Percentiles rank a stretch among this genome's conserved stretches.
phyloP scores from a whole-genome alignment of 148 eudicot genomes.

The Beta vulgaris region DNA sequence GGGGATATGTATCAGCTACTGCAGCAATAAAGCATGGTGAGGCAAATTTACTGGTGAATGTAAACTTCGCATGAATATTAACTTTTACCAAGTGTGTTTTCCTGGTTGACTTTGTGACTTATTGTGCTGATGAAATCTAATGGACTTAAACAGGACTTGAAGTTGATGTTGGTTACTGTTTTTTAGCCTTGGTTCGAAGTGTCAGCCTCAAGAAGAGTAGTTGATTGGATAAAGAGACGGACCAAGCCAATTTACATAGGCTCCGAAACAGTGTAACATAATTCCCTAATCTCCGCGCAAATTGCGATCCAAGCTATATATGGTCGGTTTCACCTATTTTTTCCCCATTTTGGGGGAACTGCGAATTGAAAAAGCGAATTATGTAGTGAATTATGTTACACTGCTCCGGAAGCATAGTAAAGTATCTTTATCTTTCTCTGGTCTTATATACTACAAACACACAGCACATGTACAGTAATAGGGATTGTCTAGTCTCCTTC shows the following conservation, averaged over 20 bases:
- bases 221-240: conserved; percentile 75
- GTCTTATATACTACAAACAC: no score
- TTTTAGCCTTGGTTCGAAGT: conserved; percentile 71
- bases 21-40: background rate
- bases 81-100: no score
- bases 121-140: conserved; percentile 7
- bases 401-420: conserved; percentile 99
- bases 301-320: no score
- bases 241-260: conserved; percentile 79
- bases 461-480: no score
- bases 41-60: background rate
- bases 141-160: conserved; percentile 65
- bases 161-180: conserved; percentile 96
- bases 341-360: no score
- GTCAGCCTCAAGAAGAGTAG: conserved; percentile 65
- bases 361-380: no score
- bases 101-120: background rate
- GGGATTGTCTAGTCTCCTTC: no score
- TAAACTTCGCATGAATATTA: no score
- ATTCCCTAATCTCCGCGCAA: no score
- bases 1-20: background rate
- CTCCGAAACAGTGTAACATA: no score
- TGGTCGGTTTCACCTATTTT: no score
- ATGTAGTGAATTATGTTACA: no score
- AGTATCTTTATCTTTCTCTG: conserved; percentile 5